Evolutionary conservation across 805 yeast genomes (phyloP), one percentile per base, ranked within the genome.

Genomic region (Candida endomychidarum): DNA sequence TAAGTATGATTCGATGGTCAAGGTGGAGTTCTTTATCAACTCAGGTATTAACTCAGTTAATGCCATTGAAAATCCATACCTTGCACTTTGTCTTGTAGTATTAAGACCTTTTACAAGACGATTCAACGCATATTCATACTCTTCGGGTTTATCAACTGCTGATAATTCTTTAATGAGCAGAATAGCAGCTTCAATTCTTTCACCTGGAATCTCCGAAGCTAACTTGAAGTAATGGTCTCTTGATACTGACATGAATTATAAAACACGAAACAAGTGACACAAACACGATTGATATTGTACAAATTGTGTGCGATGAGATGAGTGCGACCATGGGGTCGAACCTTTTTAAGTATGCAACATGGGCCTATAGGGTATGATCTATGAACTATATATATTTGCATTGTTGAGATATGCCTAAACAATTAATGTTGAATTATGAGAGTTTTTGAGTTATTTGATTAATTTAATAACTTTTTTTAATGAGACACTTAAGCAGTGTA

Each of bases 61-160:
- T 32, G 96, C 91, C 74, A 87, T 77, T 2, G 96, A 86, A 54
- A 83, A 91, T 4, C 98, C 98, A 20, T 86, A 63, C 41, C 97
- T 70, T 1, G 96, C 93, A 34, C 88, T 74, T 17, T 85, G 95
- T 53, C 93, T 77, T 11, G 89, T 75, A 5, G 96, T 84, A 4
- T 88, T 71, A 22, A 91, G 65, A 37, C 98, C 97, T 47, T 80
- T 82, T 48, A 87, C 75, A 46, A 91, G 69, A 54, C 98, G 74
- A 46, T 78, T 77, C 40, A 86, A 61, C 0, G 95, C 93, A 56
- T 91, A 91, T 35, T 76, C 75, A 88, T 91, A 88, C 51, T 89
- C 96, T 1, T 66, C 67, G 16, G 61, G 58, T 17, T 60, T 54
- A 19, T 69, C 60, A 6, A 64, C 72, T 0, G 52, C 55, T 10